Evolutionary conservation across 306 rosid genomes (phyloP), one percentile per base, ranked within the genome.

Genomic region (Begonia masoniana): DNA sequence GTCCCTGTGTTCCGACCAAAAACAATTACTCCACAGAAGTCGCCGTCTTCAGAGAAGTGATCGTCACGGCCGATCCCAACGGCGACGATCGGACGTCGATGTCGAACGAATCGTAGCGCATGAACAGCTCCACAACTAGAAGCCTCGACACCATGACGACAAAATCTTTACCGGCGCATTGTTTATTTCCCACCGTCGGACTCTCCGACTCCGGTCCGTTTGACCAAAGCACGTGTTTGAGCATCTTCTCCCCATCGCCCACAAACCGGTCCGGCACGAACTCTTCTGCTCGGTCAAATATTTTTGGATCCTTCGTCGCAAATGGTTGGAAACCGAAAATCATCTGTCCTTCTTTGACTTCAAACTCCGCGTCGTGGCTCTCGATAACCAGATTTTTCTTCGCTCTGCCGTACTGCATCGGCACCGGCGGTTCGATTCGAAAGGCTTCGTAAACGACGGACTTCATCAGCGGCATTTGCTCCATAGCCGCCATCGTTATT

Each of bases 361-460:
- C 13, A 13, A 83, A 91, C 15, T 76, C 56, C 9, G 81, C 82
- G 52, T 85, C 96, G 49, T 86, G 99, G 65, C 69, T 86, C 71
- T 86, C 94, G 9, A 86, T 72, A 55, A 82, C 74, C 2, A 91
- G 26, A 45, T 86, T 87, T 9, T 12, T 58, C 71, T 75, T 91
- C n/a, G 96, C 99, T 49, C 58, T 82, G 4, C 82, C 99, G 61
- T 60, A 91, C 56, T 91, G 99, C 6, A 66, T 48, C 13, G 94
- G 10, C 51, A 91, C 94, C 1, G 99, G 96, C 0, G 99, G 99
- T 6, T 86, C 99, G 15, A 91, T 81, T n/a, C 99, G 50, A 19
- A 91, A 54, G 0, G 72, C 55, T 50, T 91, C 99, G 67, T 86
- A 81, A 1, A 86, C 94, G 26, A 70, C 92, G 2, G 99, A 91